Evolutionary conservation across 2,329 filamentous ascomycete genomes (phyloP).

Genomic region (Periconia sp.): DNA sequence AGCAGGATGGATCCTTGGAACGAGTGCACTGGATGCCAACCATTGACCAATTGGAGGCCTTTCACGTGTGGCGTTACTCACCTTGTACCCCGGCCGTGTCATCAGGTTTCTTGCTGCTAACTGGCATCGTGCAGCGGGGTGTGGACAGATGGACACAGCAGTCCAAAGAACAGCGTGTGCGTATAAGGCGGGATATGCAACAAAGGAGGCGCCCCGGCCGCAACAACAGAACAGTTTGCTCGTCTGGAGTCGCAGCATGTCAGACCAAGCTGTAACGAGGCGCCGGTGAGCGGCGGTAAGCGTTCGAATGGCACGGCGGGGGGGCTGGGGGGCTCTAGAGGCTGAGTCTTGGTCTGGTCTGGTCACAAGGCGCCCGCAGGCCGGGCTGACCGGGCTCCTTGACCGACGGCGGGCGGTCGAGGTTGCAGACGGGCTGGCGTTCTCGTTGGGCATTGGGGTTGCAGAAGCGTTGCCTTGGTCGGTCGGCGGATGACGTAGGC

Average conservation of each 20-base stretch:
- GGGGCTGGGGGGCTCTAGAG: too few relatives aligned
- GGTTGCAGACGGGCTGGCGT: neutral
- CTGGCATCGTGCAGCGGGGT: slow-evolving; percentile 23
- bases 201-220: too few relatives aligned
- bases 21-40: neutral
- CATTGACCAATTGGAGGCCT: slow-evolving; percentile 1
- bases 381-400: slow-evolving; percentile 1
- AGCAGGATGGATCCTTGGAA: slow-evolving; percentile 6
- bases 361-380: slow-evolving; percentile 2
- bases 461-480: slow-evolving; percentile 5
- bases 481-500: slow-evolving; percentile 12
- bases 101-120: slow-evolving; percentile 18
- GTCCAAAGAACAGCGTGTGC: too few relatives aligned
- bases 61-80: slow-evolving; percentile 8
- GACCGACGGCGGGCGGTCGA: neutral
- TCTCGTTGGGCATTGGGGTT: slow-evolving; percentile 5
- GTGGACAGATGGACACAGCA: too few relatives aligned
- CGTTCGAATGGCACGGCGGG: neutral
- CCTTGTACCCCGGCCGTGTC: slow-evolving; percentile 9
- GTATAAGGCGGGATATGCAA: too few relatives aligned
- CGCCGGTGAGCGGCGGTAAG: slow-evolving; percentile 10
- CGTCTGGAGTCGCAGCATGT: neutral
- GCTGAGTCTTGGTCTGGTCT: too few relatives aligned
- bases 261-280: neutral
- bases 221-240: neutral